Base-by-base conservation (phyloP, 345 rosid genomes). In the Populus simonii region DNA sequence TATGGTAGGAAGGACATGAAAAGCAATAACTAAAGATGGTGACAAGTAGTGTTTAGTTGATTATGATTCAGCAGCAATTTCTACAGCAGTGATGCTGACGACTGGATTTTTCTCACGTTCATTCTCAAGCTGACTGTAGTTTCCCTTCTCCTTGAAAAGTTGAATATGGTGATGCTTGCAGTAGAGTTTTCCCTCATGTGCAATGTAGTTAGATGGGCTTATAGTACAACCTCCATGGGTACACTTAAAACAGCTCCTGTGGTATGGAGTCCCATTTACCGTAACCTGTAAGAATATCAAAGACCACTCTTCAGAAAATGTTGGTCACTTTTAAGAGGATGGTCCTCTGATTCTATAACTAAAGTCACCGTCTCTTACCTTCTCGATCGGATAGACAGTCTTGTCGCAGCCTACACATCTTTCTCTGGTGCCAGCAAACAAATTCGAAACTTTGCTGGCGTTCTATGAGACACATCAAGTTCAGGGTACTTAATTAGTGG, bases 111-210 rank as follows among this genome's bases (percentile, higher is more conserved):
- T 82, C 61, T 85, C 76, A 1, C 70, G 65, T 1, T 87, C 88
- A 2, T 7, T 81, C 77, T 89, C 92, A 17, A 90, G 92, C 83
- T 90, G 90, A 80, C 90, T 88, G 85, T 87, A 89, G 82, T 90
- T 89, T 51, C 93, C 93, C 80, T 87, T 90, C 78, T 80, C 90
- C 85, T 80, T 90, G 86, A 90, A 83, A 61, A 89, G 89, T 65
- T 90, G 92, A 55, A 80, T 83, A 74, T 87, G 94, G 77, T 90
- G 94, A 76, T 90, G 94, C 83, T 86, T 89, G 90, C 94, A 90
- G 84, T 89, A 90, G 11, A 90, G 87, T 61, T 85, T 86, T 23
- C 92, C 92, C 61, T 90, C 88, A 69, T 87, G 89, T 43, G 94
- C 92, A 45, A 89, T 84, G 85, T 85, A 90, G 84, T 84, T 90